A percentile compares a stretch with the other conserved stretches of the same genome.
Conservation (phyloP, 208 protist genomes). For the Leishmania guyanensis region DNA sequence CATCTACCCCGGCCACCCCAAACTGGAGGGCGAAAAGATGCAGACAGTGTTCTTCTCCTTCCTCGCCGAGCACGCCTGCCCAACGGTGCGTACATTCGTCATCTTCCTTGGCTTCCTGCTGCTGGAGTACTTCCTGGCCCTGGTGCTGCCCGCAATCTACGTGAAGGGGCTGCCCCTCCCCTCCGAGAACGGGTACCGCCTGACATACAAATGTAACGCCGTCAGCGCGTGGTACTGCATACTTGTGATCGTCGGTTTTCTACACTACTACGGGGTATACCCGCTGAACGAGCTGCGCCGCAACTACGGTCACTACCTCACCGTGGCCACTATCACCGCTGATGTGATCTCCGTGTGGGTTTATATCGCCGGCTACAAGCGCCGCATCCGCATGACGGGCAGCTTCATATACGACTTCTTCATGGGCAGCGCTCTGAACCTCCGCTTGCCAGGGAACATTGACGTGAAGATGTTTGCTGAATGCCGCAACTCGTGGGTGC, state of each 20-base stretch:
- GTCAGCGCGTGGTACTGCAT: conserved; percentile 84
- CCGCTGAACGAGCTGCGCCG: conserved; percentile 62
- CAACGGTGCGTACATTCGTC: conserved; percentile 45
- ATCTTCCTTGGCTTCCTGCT: conserved; percentile 74
- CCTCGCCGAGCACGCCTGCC: conserved; percentile 53
- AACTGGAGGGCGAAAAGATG: conserved; percentile 64
- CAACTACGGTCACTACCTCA: conserved; percentile 80
- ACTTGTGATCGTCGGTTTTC: conserved; percentile 52
- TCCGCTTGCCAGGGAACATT: conserved; percentile 86
- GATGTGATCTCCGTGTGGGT: conserved; percentile 76
- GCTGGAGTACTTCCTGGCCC: conserved; percentile 77
- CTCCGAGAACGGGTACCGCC: conserved; percentile 78
- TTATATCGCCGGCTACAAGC: conserved; percentile 66
- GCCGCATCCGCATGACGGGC: conserved; percentile 84
- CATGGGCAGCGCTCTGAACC: conserved; percentile 93
- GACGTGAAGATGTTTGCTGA: conserved; percentile 95
- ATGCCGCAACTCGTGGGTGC: conserved; percentile 94
- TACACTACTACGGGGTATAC: conserved; percentile 78
- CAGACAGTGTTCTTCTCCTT: conserved; percentile 48
- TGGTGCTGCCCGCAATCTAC: conserved; percentile 74
- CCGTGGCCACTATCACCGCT: conserved; percentile 74
- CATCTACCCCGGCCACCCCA: conserved; percentile 80
- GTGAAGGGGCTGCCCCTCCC: conserved; percentile 86
- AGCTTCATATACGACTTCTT: conserved; percentile 96
- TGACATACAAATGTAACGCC: conserved; percentile 92